A percentile compares a stretch with the other conserved stretches of the same genome.
Conservation (phyloP, 164 flowering plant genomes). For the Berberis thunbergii region DNA sequence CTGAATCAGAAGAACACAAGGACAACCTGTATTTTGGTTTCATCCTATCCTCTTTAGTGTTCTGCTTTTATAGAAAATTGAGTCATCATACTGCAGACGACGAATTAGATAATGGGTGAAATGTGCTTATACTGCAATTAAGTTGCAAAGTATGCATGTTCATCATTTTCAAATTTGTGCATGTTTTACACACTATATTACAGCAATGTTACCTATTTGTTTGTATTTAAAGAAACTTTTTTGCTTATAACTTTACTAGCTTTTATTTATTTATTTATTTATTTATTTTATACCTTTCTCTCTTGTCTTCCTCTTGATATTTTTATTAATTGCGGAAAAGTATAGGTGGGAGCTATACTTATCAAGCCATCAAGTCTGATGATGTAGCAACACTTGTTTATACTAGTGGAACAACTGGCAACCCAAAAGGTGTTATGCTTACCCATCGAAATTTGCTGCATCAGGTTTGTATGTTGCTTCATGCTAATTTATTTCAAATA, state of each 20-base stretch:
- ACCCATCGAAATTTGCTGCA: constrained; percentile 84
- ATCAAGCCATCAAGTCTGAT: constrained; percentile 62
- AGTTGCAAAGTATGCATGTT: not conserved
- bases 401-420: constrained; percentile 96
- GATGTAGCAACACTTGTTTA: constrained; percentile 83
- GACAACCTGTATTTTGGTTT: no score
- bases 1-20: no score
- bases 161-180: not conserved
- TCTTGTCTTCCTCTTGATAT: not conserved
- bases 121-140: not conserved
- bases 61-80: no score
- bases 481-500: not conserved
- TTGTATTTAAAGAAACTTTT: no score
- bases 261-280: no score
- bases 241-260: no score
- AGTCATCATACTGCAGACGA: no score
- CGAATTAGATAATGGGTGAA: no score
- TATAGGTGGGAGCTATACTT: constrained; percentile 40
- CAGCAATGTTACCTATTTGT: no score
- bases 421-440: constrained; percentile 94
- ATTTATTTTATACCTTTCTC: not conserved
- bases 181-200: no score
- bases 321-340: constrained; percentile 9
- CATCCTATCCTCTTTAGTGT: no score
- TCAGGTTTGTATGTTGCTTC: constrained; percentile 47